Percentiles rank a stretch among this genome's conserved stretches.
These are phyloP conservation scores for Phylloboletellus chloephorus DNA, from an alignment of 1,284 basidiomycete genomes.

Conservation along the genomic window DNA sequence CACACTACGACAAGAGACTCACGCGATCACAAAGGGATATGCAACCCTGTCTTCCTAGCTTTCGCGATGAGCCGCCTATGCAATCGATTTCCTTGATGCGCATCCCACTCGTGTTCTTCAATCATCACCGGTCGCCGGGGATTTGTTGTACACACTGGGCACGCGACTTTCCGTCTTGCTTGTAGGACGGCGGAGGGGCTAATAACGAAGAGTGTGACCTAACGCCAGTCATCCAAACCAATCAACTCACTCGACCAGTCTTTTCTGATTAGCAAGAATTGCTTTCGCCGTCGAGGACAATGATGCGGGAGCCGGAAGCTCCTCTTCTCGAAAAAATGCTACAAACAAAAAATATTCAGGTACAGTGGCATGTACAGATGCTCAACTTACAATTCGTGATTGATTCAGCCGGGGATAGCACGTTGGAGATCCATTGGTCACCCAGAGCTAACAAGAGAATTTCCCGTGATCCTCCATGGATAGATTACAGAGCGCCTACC, in stretches of 20 bases:
- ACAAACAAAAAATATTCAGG: conserved; percentile 7
- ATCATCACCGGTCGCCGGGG: conserved; percentile 67
- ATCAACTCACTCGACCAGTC: conserved; percentile 44
- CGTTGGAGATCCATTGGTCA: conserved; percentile 53
- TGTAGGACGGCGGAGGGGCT: conserved; percentile 49
- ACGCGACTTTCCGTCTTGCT: conserved; percentile 57
- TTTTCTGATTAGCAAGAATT: conserved; percentile 46
- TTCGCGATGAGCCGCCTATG: conserved; percentile 42
- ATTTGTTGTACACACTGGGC: conserved; percentile 66
- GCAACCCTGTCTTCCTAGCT: conserved; percentile 9
- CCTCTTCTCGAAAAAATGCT: conserved; percentile 57
- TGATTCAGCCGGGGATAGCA: conserved; percentile 45
- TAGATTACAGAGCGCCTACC: conserved; percentile 37
- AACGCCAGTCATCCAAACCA: conserved; percentile 9
- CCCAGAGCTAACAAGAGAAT: conserved; percentile 44
- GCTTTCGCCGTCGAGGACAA: conserved; percentile 52
- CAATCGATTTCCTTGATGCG: conserved; percentile 54
- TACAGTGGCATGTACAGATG: not conserved
- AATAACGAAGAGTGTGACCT: conserved; percentile 11
- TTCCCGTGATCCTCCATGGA: conserved; percentile 2
- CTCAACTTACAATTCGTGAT: conserved; percentile 45
- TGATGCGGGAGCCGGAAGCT: conserved; percentile 54
- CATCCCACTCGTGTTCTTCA: conserved; percentile 60
- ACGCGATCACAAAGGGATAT: conserved; percentile 15
- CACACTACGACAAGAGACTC: conserved; percentile 4